phyloP scores from a whole-genome alignment of 768 basidiomycete species.

The Leccinum aurantiacum region DNA sequence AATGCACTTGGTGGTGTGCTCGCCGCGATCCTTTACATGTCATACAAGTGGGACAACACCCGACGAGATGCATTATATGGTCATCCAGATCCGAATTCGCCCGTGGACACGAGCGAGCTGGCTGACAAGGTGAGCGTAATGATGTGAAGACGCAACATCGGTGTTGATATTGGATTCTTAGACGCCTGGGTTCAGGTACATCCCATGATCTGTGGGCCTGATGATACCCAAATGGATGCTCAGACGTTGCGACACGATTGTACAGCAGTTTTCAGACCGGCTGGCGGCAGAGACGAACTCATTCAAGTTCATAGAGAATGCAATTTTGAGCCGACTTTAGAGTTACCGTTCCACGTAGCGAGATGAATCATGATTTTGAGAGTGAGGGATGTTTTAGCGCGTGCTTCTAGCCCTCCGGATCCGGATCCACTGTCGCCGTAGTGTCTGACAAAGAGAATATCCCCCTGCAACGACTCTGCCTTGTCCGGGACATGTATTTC shows the following conservation, averaged over 20 bases:
- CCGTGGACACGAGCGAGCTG: conserved; percentile 61
- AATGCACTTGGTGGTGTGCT: conserved; percentile 16
- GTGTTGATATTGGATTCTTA: neutral
- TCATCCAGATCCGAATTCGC: conserved; percentile 41
- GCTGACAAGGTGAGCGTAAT: conserved; percentile 58
- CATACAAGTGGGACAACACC: conserved; percentile 62
- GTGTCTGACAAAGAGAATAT: neutral
- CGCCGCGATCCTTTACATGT: conserved; percentile 52
- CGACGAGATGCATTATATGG: conserved; percentile 54
- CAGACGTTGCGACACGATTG: neutral
- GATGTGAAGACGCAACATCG: neutral
- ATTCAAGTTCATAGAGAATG: neutral
- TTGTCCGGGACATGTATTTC: neutral
- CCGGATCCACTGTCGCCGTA: neutral
- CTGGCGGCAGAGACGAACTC: neutral
- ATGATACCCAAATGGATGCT: neutral
- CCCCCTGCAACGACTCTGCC: neutral
- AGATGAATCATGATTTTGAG: neutral
- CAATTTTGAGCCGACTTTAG: neutral
- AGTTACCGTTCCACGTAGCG: neutral
- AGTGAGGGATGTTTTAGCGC: neutral
- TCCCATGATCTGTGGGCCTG: conserved; percentile 10
- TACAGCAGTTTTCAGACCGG: neutral
- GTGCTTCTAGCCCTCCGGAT: neutral
- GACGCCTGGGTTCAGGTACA: conserved; percentile 24